These are phyloP conservation scores for Huntiella abstrusa DNA, from an alignment of 2,329 filamentous ascomycete genomes.

Conservation along the genomic window DNA sequence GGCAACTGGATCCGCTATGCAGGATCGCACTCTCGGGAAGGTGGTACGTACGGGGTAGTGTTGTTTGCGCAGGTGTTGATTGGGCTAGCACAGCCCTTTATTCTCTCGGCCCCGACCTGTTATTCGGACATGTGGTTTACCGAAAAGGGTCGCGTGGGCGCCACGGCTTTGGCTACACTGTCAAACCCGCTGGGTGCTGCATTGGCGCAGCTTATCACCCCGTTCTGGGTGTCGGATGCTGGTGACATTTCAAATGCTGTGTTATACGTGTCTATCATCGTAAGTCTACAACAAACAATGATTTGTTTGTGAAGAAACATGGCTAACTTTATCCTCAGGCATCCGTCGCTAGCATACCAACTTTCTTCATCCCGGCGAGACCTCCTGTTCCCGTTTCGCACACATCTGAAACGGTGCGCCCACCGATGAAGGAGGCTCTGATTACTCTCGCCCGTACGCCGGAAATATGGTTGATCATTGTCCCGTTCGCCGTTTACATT, in stretches of 20 bases:
- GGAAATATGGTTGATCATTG: slow-evolving; percentile 62
- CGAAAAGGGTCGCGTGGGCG: slow-evolving; percentile 51
- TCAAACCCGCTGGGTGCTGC: slow-evolving; percentile 85
- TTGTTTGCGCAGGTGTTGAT: slow-evolving; percentile 87
- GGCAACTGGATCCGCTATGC: slow-evolving; percentile 89
- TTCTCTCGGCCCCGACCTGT: slow-evolving; percentile 69
- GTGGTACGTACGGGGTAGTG: slow-evolving; percentile 52
- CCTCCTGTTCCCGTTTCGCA: slow-evolving; percentile 64
- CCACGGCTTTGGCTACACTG: slow-evolving; percentile 67
- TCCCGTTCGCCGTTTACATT: slow-evolving; percentile 72
- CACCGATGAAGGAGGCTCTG: slow-evolving; percentile 30
- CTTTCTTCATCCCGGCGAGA: slow-evolving; percentile 58
- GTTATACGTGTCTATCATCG: slow-evolving; percentile 67
- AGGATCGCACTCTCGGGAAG: slow-evolving; percentile 32
- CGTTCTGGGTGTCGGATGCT: slow-evolving; percentile 48
- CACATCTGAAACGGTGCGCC: slow-evolving; percentile 41
- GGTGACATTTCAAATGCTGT: slow-evolving; percentile 61
- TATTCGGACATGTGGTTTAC: slow-evolving; percentile 96
- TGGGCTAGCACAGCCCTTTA: slow-evolving; percentile 80
- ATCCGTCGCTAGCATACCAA: slow-evolving; percentile 48
- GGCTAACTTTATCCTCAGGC: slow-evolving; percentile 22
- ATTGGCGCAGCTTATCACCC: slow-evolving; percentile 69
- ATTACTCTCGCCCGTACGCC: slow-evolving; percentile 35
- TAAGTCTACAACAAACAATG: slow-evolving; percentile 24
- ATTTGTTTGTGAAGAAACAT: not conserved